Conservation (phyloP, 768 basidiomycete species). For the Lactarius hatsudake region DNA sequence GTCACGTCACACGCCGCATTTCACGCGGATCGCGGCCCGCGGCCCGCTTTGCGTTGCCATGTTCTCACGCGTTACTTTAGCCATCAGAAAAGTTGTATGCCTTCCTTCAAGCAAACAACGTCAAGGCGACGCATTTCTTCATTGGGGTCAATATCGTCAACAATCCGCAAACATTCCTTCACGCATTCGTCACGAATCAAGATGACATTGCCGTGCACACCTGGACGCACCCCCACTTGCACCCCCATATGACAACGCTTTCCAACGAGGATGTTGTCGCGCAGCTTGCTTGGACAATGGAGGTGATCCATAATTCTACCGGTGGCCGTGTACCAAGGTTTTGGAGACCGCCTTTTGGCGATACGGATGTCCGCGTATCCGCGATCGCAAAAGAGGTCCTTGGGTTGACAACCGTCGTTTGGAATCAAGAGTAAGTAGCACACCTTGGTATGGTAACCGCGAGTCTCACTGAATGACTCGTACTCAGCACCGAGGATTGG, state of each 20-base stretch:
- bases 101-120: constrained; percentile 64
- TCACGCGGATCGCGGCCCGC: not conserved
- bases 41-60: not conserved
- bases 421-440: constrained; percentile 40
- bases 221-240: constrained; percentile 48
- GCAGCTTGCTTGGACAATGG: constrained; percentile 51
- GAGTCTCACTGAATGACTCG: not conserved
- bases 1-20: not conserved
- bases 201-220: constrained; percentile 44
- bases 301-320: constrained; percentile 51
- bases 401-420: constrained; percentile 42
- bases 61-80: constrained; percentile 25
- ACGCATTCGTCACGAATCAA: constrained; percentile 43
- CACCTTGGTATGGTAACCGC: constrained; percentile 1
- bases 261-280: constrained; percentile 46
- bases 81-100: constrained; percentile 48
- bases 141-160: constrained; percentile 76
- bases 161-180: constrained; percentile 53
- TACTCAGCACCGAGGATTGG: constrained; percentile 76
- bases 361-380: constrained; percentile 46
- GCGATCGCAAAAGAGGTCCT: constrained; percentile 48
- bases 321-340: constrained; percentile 41
- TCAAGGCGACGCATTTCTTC: constrained; percentile 83
- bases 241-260: constrained; percentile 50
- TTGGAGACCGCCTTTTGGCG: constrained; percentile 42